Evolutionary conservation across 2,329 filamentous ascomycete species (phyloP).

Genomic region (Cytospora chrysosperma): DNA sequence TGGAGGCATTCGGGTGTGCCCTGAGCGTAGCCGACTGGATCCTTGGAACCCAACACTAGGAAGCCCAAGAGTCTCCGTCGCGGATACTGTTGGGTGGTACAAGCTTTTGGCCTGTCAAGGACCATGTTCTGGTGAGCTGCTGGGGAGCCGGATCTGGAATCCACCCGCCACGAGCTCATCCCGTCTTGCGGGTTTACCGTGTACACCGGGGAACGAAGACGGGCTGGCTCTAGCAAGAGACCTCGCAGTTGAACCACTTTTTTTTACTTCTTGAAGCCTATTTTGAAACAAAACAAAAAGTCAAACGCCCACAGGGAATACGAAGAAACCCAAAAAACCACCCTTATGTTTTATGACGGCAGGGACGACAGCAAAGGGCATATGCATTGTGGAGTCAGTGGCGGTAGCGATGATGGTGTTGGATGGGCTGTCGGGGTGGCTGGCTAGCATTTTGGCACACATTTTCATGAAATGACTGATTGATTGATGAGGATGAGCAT

Average conservation of each 20-base stretch:
- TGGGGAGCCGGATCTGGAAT: not conserved
- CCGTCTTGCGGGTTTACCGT: not conserved
- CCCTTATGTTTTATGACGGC: conserved; percentile 1
- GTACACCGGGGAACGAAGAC: not conserved
- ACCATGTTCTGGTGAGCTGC: not conserved
- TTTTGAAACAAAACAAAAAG: not conserved
- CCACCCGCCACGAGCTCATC: not conserved
- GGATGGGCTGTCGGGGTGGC: not conserved
- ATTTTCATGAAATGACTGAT: conserved; percentile 11
- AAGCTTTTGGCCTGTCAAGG: not conserved
- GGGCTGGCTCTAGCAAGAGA: not conserved
- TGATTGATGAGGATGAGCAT: not conserved
- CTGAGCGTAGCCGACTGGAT: not conserved
- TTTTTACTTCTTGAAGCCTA: conserved; percentile 12
- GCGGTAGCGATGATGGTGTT: not conserved
- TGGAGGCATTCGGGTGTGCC: not conserved
- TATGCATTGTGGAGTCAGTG: conserved; percentile 4
- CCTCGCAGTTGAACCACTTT: conserved; percentile 5
- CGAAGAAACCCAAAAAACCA: not conserved
- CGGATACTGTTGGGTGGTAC: not conserved
- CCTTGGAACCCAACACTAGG: not conserved
- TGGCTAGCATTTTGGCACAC: conserved; percentile 9
- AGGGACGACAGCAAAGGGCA: not conserved
- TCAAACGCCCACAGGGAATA: no score
- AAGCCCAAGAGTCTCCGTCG: not conserved